Evolutionary conservation across 2,329 filamentous ascomycete genomes (phyloP).

Genomic region (Sordariomycetes sp.): DNA sequence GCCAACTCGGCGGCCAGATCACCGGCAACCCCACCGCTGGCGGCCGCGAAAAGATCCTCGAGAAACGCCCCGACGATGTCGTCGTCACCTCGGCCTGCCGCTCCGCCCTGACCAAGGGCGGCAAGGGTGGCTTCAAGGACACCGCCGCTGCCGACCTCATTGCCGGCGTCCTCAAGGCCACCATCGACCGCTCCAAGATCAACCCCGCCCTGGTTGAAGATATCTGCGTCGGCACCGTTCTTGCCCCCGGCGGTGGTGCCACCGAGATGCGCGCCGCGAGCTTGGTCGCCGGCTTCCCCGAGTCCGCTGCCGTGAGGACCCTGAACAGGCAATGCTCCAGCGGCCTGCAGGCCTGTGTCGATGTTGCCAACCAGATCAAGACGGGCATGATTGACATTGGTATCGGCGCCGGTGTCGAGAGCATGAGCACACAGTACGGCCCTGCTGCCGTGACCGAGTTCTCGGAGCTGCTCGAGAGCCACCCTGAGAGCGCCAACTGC

Average conservation of each 20-base stretch:
- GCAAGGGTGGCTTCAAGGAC: conserved; percentile 93
- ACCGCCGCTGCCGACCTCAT: conserved; percentile 81
- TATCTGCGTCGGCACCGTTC: conserved; percentile 82
- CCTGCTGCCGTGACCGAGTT: conserved; percentile 86
- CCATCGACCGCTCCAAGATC: conserved; percentile 80
- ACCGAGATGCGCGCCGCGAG: conserved; percentile 94
- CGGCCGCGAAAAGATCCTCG: conserved; percentile 46
- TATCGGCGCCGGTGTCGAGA: conserved; percentile 90
- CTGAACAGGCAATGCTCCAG: conserved; percentile 93
- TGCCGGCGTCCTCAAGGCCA: conserved; percentile 68
- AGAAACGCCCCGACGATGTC: conserved; percentile 64
- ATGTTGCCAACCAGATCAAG: conserved; percentile 88
- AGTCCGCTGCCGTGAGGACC: conserved; percentile 72
- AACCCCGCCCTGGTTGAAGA: conserved; percentile 86
- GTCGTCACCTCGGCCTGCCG: conserved; percentile 90
- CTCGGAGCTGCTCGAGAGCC: conserved; percentile 74
- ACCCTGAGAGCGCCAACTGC: conserved; percentile 84
- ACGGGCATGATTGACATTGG: conserved; percentile 92
- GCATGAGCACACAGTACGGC: conserved; percentile 87
- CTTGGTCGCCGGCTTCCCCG: conserved; percentile 84
- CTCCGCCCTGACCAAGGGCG: conserved; percentile 85
- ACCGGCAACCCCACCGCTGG: conserved; percentile 47
- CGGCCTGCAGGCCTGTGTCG: conserved; percentile 84
- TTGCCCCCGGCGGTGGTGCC: conserved; percentile 86
- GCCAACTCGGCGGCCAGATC: conserved; percentile 55